phyloP scores from a whole-genome alignment of 108 stramenopile species.

The Epithemia pelagica region DNA sequence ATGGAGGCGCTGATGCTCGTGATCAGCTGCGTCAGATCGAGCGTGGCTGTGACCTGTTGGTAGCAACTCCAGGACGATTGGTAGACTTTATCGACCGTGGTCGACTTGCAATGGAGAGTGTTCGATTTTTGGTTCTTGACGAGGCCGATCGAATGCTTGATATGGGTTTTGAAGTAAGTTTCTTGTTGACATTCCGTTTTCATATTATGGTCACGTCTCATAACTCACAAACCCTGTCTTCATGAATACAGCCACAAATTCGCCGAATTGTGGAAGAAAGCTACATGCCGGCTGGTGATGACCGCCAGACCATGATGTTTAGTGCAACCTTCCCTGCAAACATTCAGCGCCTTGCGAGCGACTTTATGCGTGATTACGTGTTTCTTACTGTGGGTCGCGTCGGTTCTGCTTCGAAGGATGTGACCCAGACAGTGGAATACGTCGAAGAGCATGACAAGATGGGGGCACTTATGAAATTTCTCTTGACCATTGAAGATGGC shows the following conservation, averaged over 20 bases:
- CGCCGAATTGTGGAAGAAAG: constrained; percentile 78
- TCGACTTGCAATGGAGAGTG: constrained; percentile 74
- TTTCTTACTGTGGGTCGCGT: constrained; percentile 96
- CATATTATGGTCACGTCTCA: background rate
- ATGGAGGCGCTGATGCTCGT: constrained; percentile 95
- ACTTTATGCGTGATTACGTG: constrained; percentile 93
- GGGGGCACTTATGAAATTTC: constrained; percentile 73
- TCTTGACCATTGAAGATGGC: constrained; percentile 82
- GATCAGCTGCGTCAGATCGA: constrained; percentile 85
- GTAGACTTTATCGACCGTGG: constrained; percentile 94
- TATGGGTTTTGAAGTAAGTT: constrained; percentile 80
- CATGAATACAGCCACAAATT: constrained; percentile 66
- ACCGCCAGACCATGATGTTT: constrained; percentile 96
- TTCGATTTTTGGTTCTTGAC: constrained; percentile 89
- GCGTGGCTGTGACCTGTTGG: constrained; percentile 86
- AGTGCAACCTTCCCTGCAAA: constrained; percentile 94
- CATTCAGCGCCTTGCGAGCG: constrained; percentile 88
- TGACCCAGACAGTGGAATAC: constrained; percentile 88
- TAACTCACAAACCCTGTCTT: background rate
- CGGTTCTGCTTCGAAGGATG: constrained; percentile 88
- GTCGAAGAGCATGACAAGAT: constrained; percentile 91
- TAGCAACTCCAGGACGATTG: constrained; percentile 98
- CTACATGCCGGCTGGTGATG: constrained; percentile 60
- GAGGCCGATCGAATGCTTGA: constrained; percentile 99
- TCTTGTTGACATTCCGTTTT: background rate